Base-by-base conservation (phyloP, 2,329 filamentous ascomycete species). In the Septoria petroselini region DNA sequence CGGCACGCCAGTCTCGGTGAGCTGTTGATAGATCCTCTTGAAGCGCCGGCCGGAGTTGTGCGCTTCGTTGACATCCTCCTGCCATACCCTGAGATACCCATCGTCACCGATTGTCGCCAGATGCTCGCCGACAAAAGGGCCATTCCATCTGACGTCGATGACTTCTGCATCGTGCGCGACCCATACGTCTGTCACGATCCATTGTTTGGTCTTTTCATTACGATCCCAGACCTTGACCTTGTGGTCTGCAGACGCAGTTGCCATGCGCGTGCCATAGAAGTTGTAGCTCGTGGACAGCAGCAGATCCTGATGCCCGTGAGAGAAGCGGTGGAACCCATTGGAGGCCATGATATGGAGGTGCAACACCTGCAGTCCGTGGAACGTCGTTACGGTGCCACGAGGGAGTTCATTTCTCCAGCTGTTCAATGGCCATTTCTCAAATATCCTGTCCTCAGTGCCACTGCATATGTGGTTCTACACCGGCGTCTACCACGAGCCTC, bases 131-230 rank as follows among this genome's bases (percentile, higher is more conserved):
- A 93, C 84, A 56, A 88, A 91, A 0, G 90, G 87, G 1, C 90
- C 88, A 50, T 95, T 87, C 91, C 91, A 97, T 76, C 93, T 88
- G 47, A 95, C 83, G 78, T 95, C 89, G 53, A 90, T 77, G 55
- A 97, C 86, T 70, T 96, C 90, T 41, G 88, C 88, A 65, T 89
- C 86, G 67, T 97, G 91, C 14, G 89, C 91, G 40, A 81, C 83
- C 89, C 91, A 96, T 49, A 82, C 89, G 71, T 97, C 91, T 65
- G 84, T 86, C 30, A 93, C 73, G 43, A 81, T 78, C 88, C 90
- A 95, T 50, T 81, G 75, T 34, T 83, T 82, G 61, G 89, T 85
- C 58, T 84, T 76, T 50, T 79, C 83, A 65, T 93, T 85, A 40
- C 85, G 80, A 70, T 91, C 88, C 79, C 91, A 96, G 55, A 96